These are phyloP conservation scores for Dujonia santamariae DNA, from an alignment of 1,139 yeast genomes.

Conservation along the genomic window DNA sequence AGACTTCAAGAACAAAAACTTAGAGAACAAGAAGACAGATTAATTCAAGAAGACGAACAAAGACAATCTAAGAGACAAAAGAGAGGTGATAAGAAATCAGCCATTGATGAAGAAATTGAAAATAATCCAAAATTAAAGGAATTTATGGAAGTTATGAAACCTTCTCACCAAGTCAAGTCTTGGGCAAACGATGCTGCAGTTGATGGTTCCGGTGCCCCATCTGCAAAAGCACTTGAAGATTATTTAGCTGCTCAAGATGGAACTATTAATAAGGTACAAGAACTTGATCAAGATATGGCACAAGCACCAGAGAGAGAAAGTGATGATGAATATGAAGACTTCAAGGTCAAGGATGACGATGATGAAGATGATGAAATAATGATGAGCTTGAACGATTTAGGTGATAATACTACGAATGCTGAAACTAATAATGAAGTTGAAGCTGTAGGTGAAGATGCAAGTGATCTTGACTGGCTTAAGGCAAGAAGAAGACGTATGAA, in stretches of 20 bases:
- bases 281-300: slow-evolving; percentile 19
- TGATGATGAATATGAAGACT: slow-evolving; percentile 67
- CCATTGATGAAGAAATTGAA: slow-evolving; percentile 56
- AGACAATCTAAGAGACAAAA: slow-evolving; percentile 25
- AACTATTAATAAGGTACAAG: slow-evolving; percentile 12
- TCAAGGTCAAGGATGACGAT: slow-evolving; percentile 26
- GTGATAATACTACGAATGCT: too few species aligned
- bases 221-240: slow-evolving; percentile 37
- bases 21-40: slow-evolving; percentile 52
- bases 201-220: slow-evolving; percentile 52
- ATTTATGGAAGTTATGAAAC: slow-evolving; percentile 80
- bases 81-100: slow-evolving; percentile 21
- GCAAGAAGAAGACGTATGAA: slow-evolving; percentile 72
- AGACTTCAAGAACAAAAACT: slow-evolving; percentile 54
- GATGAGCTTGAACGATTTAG: slow-evolving; percentile 15
- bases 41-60: slow-evolving; percentile 44
- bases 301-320: slow-evolving; percentile 45
- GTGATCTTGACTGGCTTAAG: slow-evolving; percentile 89
- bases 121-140: slow-evolving; percentile 72
- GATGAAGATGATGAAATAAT: slow-evolving; percentile 17
- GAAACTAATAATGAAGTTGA: too few species aligned
- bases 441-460: slow-evolving; percentile 52
- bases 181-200: slow-evolving; percentile 76
- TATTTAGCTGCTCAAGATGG: slow-evolving; percentile 30
- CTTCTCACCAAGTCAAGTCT: slow-evolving; percentile 58